Conservation (phyloP, 2,329 filamentous ascomycete genomes). For the Fusarium sp. region DNA sequence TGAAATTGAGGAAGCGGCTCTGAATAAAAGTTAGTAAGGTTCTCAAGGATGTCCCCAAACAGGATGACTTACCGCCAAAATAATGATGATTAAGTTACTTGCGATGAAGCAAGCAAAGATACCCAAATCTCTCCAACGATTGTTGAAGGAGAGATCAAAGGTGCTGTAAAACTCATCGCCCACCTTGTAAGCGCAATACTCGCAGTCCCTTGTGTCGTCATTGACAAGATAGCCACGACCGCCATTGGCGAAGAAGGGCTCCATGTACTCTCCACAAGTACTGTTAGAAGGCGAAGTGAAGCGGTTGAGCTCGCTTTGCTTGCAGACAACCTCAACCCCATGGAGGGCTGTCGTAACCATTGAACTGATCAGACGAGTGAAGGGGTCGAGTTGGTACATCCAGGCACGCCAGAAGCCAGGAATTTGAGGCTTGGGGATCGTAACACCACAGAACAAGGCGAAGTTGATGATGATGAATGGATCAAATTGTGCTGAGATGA, state of each 20-base stretch:
- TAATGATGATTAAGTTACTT: slow-evolving; percentile 75
- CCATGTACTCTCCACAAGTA: slow-evolving; percentile 41
- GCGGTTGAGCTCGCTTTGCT: slow-evolving; percentile 63
- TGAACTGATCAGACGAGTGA: slow-evolving; percentile 71
- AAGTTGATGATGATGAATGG: slow-evolving; percentile 87
- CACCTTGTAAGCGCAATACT: slow-evolving; percentile 80
- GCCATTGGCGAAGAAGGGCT: slow-evolving; percentile 53
- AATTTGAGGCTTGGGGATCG: slow-evolving; percentile 79
- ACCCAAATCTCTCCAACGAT: slow-evolving; percentile 84
- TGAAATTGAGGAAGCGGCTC: slow-evolving; percentile 63
- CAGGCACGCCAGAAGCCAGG: slow-evolving; percentile 79
- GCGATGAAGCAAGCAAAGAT: slow-evolving; percentile 80
- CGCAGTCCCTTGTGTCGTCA: slow-evolving; percentile 72
- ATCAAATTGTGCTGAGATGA: slow-evolving; percentile 82
- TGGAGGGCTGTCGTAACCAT: slow-evolving; percentile 73
- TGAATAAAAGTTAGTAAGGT: slow-evolving; percentile 37
- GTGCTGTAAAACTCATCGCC: slow-evolving; percentile 83
- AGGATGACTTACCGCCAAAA: slow-evolving; percentile 58
- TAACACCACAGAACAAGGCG: slow-evolving; percentile 87
- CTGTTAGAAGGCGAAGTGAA: slow-evolving; percentile 68
- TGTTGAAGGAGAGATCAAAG: slow-evolving; percentile 71
- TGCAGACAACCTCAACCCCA: slow-evolving; percentile 60
- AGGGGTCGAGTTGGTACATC: slow-evolving; percentile 72
- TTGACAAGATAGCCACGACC: slow-evolving; percentile 76
- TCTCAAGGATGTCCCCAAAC: neutral